Evolutionary conservation across 345 rosid species (phyloP), one percentile per base, ranked within the genome.

Genomic region (Populus simonii): DNA sequence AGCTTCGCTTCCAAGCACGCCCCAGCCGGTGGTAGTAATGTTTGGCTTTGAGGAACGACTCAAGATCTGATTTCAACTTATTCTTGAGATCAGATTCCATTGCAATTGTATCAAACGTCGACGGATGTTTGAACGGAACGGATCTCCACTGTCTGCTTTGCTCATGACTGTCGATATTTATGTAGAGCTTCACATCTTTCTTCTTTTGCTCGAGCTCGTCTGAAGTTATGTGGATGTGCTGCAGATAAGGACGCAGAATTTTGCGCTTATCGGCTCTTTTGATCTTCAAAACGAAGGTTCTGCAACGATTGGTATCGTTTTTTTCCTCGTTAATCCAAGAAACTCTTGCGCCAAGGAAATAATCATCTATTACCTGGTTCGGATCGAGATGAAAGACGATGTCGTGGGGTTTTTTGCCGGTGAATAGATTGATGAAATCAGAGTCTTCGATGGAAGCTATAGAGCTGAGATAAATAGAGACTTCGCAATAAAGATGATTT

Each of bases 1-100:
- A 92, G 67, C 95, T 91, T 65, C 97, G 83, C 80, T 91, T 91
- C 97, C 97, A 91, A 2, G 85, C 94, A 12, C 97, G 92, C 66
- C 97, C 97, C 17, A 92, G 76, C 11, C 92, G 85, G 70, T 91
- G 86, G 33, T 92, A 91, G 43, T 91, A 92, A 67, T 89, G 93
- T 80, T 91, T 90, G 43, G 88, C 89, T 62, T 90, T 88, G 66
- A 87, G 84, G 75, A 92, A 92, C 7, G 89, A 81, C 29, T 90
- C 91, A 6, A 92, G 91, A 85, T 92, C 97, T 39, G 97, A 88
- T 78, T 83, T 92, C 15, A 92, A 83, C 31, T 87, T 89, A 80
- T 69, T 79, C 65, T 92, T 92, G 36, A 92, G 88, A 85, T 92
- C 95, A 1, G 86, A 47, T 66, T 92, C 97, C 95, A 91, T 90